Evolutionary conservation across 257 asterid genomes (phyloP), one percentile per base, ranked within the genome.

Genomic region (Capsicum pubescens): DNA sequence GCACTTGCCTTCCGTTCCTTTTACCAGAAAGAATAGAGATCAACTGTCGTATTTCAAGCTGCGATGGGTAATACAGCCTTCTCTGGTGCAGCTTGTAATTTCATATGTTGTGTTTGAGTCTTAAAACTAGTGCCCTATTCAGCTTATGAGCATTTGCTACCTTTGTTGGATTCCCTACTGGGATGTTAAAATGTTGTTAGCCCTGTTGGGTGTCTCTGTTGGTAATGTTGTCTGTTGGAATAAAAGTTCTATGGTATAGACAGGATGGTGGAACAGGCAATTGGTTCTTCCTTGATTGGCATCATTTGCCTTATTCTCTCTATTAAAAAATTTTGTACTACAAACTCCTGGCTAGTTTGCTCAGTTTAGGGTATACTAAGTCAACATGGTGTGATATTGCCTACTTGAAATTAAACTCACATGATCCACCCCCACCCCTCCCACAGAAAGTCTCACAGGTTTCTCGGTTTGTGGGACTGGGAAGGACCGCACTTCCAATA

Each of bases 1-100:
- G 92, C 94, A 0, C 85, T 86, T 35, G 87, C 89, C 80, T 70
- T 88, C 7, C 93, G 94, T 67, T 80, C 80, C 84, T 85, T 87
- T 80, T 78, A 82, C 13, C 83, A 89, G 50, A 81, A 89, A n/a
- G 87, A 89, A 82, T 87, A 85, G 84, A 81, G 84, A 81, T 77
- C 81, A 54, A 1, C 9, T 54, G 81, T 54, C 81, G 8, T 77
- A 44, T 77, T 76, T 76, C 63, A 54, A 52, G 64, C 9, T 54
- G 48, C 8, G 19, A 76, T 3, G 4, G 50, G 17, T 64, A 14
- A 52, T 32, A 26, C 15, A 26, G 26, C 64, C 21, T 76, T 54
- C 64, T 52, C 63, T 8, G 32, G 8, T 13, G 26, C 81, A 21
- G 26, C 81, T 26, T 76, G 81, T 5, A 48, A 76, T 52, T 76